Base-by-base conservation (phyloP, 169 alveolate genomes). In the Babesia caballi region DNA sequence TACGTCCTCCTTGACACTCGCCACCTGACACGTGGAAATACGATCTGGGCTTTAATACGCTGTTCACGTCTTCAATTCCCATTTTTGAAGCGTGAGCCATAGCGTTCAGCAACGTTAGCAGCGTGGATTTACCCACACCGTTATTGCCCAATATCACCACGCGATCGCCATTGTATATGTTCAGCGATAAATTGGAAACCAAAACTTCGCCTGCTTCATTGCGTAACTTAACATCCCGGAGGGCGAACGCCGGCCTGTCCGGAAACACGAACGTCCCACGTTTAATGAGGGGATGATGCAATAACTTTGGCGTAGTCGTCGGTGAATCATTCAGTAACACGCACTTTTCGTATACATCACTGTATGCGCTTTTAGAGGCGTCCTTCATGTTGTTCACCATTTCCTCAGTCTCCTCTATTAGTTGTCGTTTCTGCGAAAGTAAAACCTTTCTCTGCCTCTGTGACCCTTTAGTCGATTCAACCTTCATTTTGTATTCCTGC, bases 51-150 rank as follows among this genome's bases (percentile, higher is more conserved):
- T 44, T 49, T 51, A 44, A 23, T 41, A 40, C 14, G 3, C 3
- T 36, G 28, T 32, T 67, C 19, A 44, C 60, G 38, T 50, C 50
- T 7, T 14, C 56, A 11, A 36, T 56, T 11, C 75, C 60, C 52
- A 50, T 77, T 17, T 27, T 32, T 12, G 72, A 14, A 9, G 52
- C 66, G 15, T 27, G 71, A 14, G 68, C 56, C 9, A 19, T 30
- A 49, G 72, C 30, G 30, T 82, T 73, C 23, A 86, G 46, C 33
- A 83, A 49, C 54, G 82, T 71, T 53, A 87, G 66, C 28, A 87
- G 69, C 17, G 93, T 87, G 35, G 90, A 81, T 61, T 87, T 87
- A 4, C 93, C 93, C 40, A 76, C 59, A 15, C 93, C 93, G 67
- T 87, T 87, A 38, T 87, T 83, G 4, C 93, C 93, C 33, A 87